phyloP scores from a whole-genome alignment of 1,139 yeast genomes.

The Candida dubliniensis region DNA sequence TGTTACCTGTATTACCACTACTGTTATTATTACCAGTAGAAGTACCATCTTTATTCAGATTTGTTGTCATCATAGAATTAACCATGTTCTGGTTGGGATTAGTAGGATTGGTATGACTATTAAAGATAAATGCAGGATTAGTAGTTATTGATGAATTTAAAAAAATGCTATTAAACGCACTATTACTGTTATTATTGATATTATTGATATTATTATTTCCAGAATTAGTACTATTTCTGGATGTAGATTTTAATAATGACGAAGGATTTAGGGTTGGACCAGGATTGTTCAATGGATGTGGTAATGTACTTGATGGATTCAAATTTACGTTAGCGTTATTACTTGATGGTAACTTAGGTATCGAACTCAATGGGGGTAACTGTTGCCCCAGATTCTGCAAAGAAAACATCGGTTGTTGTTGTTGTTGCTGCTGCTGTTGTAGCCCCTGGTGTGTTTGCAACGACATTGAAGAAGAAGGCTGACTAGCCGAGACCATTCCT shows the following conservation, averaged over 20 bases:
- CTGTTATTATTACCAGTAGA: neutral
- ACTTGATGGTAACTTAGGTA: slow-evolving; percentile 30
- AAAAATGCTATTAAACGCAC: slow-evolving; percentile 3
- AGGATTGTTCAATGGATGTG: slow-evolving; percentile 17
- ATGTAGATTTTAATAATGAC: slow-evolving; percentile 20
- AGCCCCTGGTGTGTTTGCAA: neutral
- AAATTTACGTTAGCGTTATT: slow-evolving; percentile 1
- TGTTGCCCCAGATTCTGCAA: slow-evolving; percentile 35
- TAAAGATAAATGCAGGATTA: slow-evolving; percentile 8
- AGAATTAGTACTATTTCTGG: slow-evolving; percentile 8
- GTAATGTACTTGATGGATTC: slow-evolving; percentile 11
- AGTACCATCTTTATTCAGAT: slow-evolving; percentile 3
- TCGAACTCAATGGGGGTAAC: slow-evolving; percentile 39
- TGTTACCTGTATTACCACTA: slow-evolving; percentile 1
- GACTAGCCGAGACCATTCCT: neutral
- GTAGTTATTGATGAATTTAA: slow-evolving; percentile 2
- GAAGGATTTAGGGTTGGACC: slow-evolving; percentile 29
- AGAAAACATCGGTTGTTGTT: slow-evolving; percentile 19
- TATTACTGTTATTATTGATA: neutral
- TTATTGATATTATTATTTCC: neutral
- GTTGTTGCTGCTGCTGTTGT: neutral
- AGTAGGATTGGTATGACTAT: slow-evolving; percentile 1
- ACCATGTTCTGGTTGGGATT: neutral
- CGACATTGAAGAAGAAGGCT: neutral
- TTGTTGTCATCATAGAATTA: slow-evolving; percentile 2